Percentiles rank a stretch among this genome's conserved stretches.
phyloP scores from a whole-genome alignment of 2,329 filamentous ascomycete genomes.

The Sporothrix globosa region DNA sequence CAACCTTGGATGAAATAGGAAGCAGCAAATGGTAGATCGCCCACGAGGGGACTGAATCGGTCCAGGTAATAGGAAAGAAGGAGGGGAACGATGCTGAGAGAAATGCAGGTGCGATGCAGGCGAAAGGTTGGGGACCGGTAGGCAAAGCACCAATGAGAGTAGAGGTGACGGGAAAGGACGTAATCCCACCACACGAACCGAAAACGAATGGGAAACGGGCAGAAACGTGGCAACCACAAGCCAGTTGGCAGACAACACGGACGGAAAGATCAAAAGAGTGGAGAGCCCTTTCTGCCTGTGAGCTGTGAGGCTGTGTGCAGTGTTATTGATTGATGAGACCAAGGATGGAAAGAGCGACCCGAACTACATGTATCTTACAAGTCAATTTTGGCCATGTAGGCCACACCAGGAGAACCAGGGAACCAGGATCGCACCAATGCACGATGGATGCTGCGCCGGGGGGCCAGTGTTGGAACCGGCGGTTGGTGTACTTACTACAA shows the following conservation, averaged over 20 bases:
- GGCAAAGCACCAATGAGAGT: neutral
- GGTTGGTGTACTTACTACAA: neutral
- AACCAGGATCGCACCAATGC: neutral
- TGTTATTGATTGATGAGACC: neutral
- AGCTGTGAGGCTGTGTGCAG: neutral
- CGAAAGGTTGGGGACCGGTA: neutral
- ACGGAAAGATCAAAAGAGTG: neutral
- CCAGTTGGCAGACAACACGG: constrained; percentile 2
- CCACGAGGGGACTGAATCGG: constrained; percentile 6
- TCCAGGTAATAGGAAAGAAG: neutral
- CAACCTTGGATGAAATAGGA: constrained; percentile 22
- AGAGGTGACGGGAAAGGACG: too few relatives aligned
- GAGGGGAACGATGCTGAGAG: constrained; percentile 6
- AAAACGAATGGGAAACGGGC: neutral
- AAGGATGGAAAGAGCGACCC: constrained; percentile 8
- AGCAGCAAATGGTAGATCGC: constrained; percentile 1
- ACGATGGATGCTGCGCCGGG: constrained; percentile 1
- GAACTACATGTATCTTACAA: too few relatives aligned
- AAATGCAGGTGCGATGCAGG: neutral
- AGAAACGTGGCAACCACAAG: neutral
- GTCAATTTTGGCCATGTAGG: neutral
- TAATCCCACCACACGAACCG: too few relatives aligned
- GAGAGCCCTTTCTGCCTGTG: neutral
- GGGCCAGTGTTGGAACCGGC: neutral
- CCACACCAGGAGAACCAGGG: neutral